Conservation (phyloP, 257 asterid species). For the Jaltomata sinuosa region DNA sequence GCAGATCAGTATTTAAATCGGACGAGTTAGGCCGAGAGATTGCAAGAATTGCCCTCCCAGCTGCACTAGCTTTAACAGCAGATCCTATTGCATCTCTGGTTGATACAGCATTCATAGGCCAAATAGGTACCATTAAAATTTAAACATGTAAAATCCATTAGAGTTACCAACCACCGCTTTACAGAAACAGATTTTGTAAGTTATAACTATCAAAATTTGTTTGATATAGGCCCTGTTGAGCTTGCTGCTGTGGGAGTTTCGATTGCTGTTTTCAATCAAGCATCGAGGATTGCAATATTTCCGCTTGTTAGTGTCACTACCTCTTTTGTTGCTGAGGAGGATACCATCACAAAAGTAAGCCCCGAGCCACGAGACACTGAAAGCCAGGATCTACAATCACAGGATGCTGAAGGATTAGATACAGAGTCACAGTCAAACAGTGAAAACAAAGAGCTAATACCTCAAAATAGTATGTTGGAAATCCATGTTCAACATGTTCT, state of each 20-base stretch:
- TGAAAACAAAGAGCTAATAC: slow-evolving; percentile 43
- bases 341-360: slow-evolving; percentile 15
- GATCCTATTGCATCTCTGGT: slow-evolving; percentile 83
- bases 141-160: neutral
- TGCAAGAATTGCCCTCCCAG: slow-evolving; percentile 53
- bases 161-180: neutral
- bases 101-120: slow-evolving; percentile 80
- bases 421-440: slow-evolving; percentile 5
- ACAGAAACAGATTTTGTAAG: neutral
- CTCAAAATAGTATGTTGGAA: slow-evolving; percentile 25
- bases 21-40: slow-evolving; percentile 66
- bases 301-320: slow-evolving; percentile 67
- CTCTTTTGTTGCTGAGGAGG: slow-evolving; percentile 67
- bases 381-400: neutral
- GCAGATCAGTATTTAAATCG: slow-evolving; percentile 45
- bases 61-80: slow-evolving; percentile 75
- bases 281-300: slow-evolving; percentile 55
- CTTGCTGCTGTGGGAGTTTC: slow-evolving; percentile 75
- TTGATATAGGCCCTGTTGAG: slow-evolving; percentile 40
- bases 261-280: slow-evolving; percentile 64
- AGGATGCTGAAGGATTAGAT: slow-evolving; percentile 24
- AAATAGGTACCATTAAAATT: slow-evolving; percentile 32
- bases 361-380: slow-evolving; percentile 7
- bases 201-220: neutral
- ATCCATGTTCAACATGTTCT: neutral